phyloP scores from a whole-genome alignment of 2,329 filamentous ascomycete genomes.

The Talaromyces sp. region DNA sequence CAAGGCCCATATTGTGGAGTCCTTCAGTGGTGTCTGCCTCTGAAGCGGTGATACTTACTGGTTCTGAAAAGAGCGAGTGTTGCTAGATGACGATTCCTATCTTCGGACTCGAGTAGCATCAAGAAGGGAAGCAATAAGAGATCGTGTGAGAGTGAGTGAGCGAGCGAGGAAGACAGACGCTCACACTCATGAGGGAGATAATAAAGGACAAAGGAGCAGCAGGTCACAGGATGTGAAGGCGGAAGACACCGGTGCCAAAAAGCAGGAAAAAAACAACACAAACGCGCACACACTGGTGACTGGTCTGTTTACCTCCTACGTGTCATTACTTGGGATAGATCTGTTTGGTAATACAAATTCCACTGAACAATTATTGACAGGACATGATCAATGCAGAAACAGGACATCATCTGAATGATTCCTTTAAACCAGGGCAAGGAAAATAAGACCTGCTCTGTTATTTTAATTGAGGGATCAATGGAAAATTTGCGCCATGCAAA shows the following conservation, averaged over 20 bases:
- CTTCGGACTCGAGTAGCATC: neutral
- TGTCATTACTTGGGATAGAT: neutral
- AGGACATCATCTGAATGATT: neutral
- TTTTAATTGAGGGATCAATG: neutral
- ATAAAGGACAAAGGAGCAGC: neutral
- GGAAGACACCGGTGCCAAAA: neutral
- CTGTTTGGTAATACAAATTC: neutral
- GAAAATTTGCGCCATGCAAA: neutral
- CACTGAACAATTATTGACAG: neutral
- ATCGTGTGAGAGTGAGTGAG: neutral
- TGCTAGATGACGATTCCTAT: neutral
- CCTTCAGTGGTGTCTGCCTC: neutral
- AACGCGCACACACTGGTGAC: neutral
- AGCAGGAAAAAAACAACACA: neutral
- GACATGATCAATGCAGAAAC: neutral
- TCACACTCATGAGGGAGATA: neutral
- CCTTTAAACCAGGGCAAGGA: neutral
- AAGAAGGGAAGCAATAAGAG: neutral
- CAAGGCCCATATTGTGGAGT: neutral
- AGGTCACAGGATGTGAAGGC: neutral
- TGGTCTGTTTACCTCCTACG: neutral
- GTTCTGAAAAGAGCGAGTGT: neutral
- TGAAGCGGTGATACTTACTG: neutral
- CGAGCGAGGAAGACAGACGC: neutral
- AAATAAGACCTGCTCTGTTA: neutral